A percentile compares a stretch with the other conserved stretches of the same genome.
These are phyloP conservation scores for Fusarium oligoseptatum DNA, from an alignment of 2,329 filamentous ascomycete genomes.

Conservation along the genomic window DNA sequence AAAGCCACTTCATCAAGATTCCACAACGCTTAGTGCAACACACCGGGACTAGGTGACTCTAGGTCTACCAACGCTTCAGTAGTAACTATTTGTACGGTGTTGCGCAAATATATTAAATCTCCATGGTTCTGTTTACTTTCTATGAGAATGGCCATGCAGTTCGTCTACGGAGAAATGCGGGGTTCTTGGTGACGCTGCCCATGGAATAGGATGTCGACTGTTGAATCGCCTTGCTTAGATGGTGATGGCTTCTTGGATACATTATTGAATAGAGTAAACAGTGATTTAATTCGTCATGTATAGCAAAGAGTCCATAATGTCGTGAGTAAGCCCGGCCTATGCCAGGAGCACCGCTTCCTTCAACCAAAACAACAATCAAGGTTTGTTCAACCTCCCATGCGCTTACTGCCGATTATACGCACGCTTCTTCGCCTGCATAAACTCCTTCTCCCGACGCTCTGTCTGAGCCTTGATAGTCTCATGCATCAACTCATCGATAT, in stretches of 20 bases:
- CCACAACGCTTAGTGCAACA: too few relatives aligned
- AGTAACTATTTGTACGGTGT: too few relatives aligned
- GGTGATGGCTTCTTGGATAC: not conserved
- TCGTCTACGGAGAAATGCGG: too few relatives aligned
- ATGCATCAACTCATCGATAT: not conserved
- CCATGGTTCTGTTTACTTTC: too few relatives aligned
- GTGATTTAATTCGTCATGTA: not conserved
- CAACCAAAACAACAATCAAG: not conserved
- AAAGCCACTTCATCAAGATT: too few relatives aligned
- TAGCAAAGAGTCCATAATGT: not conserved
- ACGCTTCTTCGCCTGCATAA: not conserved
- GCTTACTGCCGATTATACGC: not conserved
- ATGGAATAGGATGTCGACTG: not conserved
- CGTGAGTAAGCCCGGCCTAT: not conserved
- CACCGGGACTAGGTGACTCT: too few relatives aligned
- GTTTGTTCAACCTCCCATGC: not conserved
- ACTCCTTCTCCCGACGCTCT: not conserved
- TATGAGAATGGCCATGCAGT: too few relatives aligned
- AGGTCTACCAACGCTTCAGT: too few relatives aligned
- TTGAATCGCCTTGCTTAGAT: too few relatives aligned
- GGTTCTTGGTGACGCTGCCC: too few relatives aligned
- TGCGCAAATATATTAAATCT: too few relatives aligned
- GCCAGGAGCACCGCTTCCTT: not conserved
- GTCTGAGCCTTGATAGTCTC: not conserved
- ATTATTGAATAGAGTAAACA: not conserved